Conservation (phyloP, 1,284 basidiomycete species). For the Wallemia mellicola region DNA sequence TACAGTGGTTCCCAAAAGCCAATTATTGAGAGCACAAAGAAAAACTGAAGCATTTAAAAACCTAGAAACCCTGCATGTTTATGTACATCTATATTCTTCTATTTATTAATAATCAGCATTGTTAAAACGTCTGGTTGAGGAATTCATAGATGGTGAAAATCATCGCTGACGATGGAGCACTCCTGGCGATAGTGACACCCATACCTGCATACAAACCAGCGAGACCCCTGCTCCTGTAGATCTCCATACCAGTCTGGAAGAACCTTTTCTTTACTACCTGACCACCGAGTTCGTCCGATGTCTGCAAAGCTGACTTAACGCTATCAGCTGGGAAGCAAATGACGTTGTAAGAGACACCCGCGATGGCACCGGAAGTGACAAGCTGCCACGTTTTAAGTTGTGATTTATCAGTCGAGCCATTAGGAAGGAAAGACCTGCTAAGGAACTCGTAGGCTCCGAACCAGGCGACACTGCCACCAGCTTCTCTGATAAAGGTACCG, state of each 20-base stretch:
- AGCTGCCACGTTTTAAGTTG: conserved; percentile 49
- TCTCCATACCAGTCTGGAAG: conserved; percentile 32
- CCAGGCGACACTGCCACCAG: conserved; percentile 61
- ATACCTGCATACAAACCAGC: conserved; percentile 72
- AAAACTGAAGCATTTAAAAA: not conserved
- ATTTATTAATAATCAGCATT: conserved; percentile 5
- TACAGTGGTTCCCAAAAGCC: not conserved
- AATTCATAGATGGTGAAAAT: conserved; percentile 76
- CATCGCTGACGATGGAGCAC: conserved; percentile 63
- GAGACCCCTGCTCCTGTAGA: conserved; percentile 49
- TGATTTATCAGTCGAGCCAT: conserved; percentile 15
- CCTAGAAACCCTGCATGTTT: not conserved
- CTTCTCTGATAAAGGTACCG: conserved; percentile 57
- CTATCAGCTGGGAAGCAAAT: conserved; percentile 66
- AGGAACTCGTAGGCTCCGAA: conserved; percentile 56
- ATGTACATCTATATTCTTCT: not conserved
- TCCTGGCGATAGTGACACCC: conserved; percentile 68
- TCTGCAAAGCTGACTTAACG: conserved; percentile 84
- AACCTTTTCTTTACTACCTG: conserved; percentile 24
- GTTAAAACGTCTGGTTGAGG: conserved; percentile 27
- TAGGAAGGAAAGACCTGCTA: conserved; percentile 24
- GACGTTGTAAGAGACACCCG: conserved; percentile 63
- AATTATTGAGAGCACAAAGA: not conserved
- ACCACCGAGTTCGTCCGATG: conserved; percentile 41
- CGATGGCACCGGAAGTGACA: conserved; percentile 52